phyloP scores from a whole-genome alignment of 129 eudicot species.

The Ambrosia trifida region DNA sequence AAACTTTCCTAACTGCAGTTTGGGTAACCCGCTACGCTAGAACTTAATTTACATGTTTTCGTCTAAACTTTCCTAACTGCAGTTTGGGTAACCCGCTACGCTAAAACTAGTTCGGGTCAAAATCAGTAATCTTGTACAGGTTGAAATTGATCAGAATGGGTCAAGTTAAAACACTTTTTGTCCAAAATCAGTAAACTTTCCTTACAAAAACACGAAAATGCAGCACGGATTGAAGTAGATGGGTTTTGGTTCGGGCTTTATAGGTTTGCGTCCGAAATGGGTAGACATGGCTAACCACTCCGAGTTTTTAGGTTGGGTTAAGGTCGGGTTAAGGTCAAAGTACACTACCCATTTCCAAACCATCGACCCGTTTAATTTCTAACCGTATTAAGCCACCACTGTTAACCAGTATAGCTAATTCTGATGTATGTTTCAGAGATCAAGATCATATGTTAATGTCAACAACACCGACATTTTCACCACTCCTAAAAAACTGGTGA shows the following conservation, averaged over 20 bases:
- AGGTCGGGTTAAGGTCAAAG: neutral
- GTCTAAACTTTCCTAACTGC: neutral
- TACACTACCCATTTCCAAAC: neutral
- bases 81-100: neutral
- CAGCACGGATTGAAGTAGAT: neutral
- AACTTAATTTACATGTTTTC: neutral
- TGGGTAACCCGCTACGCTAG: constrained; percentile 1
- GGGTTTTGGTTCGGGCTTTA: neutral
- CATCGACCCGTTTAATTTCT: neutral
- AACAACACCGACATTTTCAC: constrained; percentile 55
- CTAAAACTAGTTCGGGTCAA: neutral
- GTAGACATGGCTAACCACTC: neutral
- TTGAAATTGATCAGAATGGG: neutral
- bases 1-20: neutral
- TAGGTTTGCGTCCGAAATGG: neutral
- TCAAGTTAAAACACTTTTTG: neutral
- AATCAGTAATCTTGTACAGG: neutral
- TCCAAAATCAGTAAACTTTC: too few species aligned
- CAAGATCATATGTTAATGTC: constrained; percentile 51
- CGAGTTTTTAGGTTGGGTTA: neutral
- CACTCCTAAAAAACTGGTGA: constrained; percentile 55
- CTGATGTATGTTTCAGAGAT: constrained; percentile 47
- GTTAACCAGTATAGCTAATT: constrained; percentile 6
- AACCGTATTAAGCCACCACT: neutral
- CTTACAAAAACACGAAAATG: neutral